phyloP scores from a whole-genome alignment of 331 rosid species.

The Acacia concinna region DNA sequence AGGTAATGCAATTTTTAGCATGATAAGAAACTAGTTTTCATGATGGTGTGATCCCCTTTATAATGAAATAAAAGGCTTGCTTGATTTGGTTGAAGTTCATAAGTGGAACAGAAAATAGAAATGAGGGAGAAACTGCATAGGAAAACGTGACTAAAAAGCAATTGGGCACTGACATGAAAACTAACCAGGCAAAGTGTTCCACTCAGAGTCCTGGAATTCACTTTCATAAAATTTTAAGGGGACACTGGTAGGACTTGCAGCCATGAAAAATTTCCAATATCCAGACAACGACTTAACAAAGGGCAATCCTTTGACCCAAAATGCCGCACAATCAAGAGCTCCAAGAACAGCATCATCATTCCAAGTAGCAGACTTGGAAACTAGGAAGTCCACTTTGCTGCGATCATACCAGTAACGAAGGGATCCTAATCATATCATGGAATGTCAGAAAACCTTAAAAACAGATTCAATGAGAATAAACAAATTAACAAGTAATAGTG shows the following conservation, averaged over 20 bases:
- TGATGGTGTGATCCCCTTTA: background rate
- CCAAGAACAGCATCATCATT: conserved; percentile 73
- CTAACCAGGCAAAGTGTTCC: conserved; percentile 84
- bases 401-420: conserved; percentile 83
- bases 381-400: conserved; percentile 69
- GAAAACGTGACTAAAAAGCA: background rate
- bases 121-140: background rate
- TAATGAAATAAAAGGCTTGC: background rate
- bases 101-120: background rate
- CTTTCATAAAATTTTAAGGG: conserved; percentile 63
- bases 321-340: conserved; percentile 78
- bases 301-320: conserved; percentile 81
- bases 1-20: background rate
- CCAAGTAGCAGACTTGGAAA: conserved; percentile 81
- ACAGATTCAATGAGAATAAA: background rate
- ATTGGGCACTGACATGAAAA: background rate
- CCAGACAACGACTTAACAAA: conserved; percentile 88
- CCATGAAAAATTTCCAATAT: conserved; percentile 80
- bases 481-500: background rate
- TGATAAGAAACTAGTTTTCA: background rate
- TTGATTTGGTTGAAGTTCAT: background rate
- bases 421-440: conserved; percentile 58
- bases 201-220: conserved; percentile 63
- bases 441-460: conserved; percentile 5
- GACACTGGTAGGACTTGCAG: conserved; percentile 58